A percentile compares a stretch with the other conserved stretches of the same genome.
phyloP scores from a whole-genome alignment of 2,329 filamentous ascomycete species.

The Tolypocladium album region DNA sequence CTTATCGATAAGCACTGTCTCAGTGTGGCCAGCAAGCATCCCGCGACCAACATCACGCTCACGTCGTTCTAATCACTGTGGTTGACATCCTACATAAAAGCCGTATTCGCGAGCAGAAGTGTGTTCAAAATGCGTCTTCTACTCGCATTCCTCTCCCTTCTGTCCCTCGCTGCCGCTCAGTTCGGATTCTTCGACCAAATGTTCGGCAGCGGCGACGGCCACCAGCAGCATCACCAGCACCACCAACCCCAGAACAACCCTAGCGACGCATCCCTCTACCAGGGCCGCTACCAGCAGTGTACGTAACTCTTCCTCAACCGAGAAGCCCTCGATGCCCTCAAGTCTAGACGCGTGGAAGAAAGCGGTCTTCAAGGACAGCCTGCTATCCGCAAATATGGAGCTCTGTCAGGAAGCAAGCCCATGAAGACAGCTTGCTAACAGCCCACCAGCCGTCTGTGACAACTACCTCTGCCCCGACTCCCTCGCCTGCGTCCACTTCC shows the following conservation, averaged over 20 bases:
- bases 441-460: constrained; percentile 60
- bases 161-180: constrained; percentile 59
- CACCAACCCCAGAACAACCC: constrained; percentile 63
- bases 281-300: constrained; percentile 59
- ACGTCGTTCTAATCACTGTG: background rate
- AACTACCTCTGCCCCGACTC: constrained; percentile 94
- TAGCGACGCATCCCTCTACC: constrained; percentile 76
- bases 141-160: constrained; percentile 43
- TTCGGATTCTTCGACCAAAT: constrained; percentile 97
- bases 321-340: background rate
- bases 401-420: background rate
- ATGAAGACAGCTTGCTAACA: background rate
- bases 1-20: background rate
- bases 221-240: constrained; percentile 40
- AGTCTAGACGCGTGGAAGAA: background rate
- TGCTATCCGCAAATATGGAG: background rate
- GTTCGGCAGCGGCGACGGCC: constrained; percentile 54
- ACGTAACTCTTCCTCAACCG: constrained; percentile 10
- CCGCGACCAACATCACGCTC: background rate
- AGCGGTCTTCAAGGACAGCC: background rate
- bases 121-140: constrained; percentile 19
- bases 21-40: background rate
- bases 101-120: background rate
- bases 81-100: background rate
- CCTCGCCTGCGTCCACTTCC: constrained; percentile 88